Conservation (phyloP, 208 protist species). For the Crithidia sp. region DNA sequence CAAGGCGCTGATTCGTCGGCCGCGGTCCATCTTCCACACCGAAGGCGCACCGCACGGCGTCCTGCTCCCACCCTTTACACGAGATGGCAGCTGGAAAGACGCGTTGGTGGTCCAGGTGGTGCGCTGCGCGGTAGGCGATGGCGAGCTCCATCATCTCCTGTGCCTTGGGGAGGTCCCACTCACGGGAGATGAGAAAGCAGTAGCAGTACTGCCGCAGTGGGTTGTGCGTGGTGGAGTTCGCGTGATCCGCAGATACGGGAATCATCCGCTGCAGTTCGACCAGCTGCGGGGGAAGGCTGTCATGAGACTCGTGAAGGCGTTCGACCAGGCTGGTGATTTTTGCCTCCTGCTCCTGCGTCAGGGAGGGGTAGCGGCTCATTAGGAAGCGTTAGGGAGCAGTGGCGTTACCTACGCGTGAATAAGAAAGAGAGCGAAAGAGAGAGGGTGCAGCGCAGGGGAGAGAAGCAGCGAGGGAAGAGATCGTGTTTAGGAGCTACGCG, state of each 20-base stretch:
- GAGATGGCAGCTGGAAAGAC: slow-evolving; percentile 44
- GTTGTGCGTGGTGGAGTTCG: slow-evolving; percentile 16
- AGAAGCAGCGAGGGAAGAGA: too few species aligned
- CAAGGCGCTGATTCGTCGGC: slow-evolving; percentile 18
- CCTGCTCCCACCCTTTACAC: slow-evolving; percentile 52
- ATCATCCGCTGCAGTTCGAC: neutral
- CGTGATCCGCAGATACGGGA: neutral
- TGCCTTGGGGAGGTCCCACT: slow-evolving; percentile 61
- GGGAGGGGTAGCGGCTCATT: slow-evolving; percentile 24
- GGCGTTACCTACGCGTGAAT: too few species aligned
- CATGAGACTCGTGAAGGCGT: slow-evolving; percentile 22
- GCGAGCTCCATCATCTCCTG: slow-evolving; percentile 46
- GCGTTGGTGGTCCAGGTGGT: slow-evolving; percentile 43
- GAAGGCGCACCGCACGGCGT: slow-evolving; percentile 19
- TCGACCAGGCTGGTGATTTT: slow-evolving; percentile 49
- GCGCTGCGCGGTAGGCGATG: slow-evolving; percentile 36
- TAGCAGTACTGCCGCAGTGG: slow-evolving; percentile 47
- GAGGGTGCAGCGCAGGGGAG: too few species aligned
- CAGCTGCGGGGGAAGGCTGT: slow-evolving; percentile 18
- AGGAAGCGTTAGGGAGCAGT: neutral
- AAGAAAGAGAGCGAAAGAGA: neutral
- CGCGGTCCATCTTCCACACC: neutral
- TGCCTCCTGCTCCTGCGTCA: slow-evolving; percentile 44
- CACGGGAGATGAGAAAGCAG: slow-evolving; percentile 43
- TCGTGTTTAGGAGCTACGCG: too few species aligned